These are phyloP conservation scores for Pseudogymnoascus destructans DNA, from an alignment of 2,329 filamentous ascomycete species.

Conservation along the genomic window DNA sequence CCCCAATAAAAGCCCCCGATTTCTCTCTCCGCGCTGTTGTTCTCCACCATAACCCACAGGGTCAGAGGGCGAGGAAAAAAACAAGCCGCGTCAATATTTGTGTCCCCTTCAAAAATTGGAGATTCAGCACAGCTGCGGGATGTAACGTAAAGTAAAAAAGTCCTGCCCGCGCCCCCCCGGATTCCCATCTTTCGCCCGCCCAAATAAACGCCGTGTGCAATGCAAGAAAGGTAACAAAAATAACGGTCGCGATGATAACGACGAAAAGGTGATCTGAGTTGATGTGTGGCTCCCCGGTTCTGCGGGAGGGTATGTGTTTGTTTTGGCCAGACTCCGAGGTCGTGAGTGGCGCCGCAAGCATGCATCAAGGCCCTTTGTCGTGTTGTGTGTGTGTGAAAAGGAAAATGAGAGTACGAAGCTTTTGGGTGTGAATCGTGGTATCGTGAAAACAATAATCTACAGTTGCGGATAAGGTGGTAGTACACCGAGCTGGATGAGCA, in stretches of 20 bases:
- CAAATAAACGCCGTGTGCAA: neutral
- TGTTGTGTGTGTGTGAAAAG: neutral
- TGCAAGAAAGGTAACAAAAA: slow-evolving; percentile 1
- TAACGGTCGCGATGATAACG: slow-evolving; percentile 9
- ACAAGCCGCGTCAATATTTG: neutral
- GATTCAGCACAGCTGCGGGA: neutral
- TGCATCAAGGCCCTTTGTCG: neutral
- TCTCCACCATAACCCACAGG: neutral
- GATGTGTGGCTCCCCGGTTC: neutral
- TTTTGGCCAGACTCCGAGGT: slow-evolving; percentile 18
- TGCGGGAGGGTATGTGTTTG: slow-evolving; percentile 9
- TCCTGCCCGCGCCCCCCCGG: neutral
- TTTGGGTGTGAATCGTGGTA: slow-evolving; percentile 30
- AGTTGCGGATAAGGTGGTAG: slow-evolving; percentile 18
- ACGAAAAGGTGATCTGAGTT: neutral
- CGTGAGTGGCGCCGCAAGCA: slow-evolving; percentile 1
- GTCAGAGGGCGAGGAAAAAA: neutral
- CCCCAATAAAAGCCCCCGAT: neutral
- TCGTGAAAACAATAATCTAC: slow-evolving; percentile 31
- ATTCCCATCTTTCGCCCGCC: neutral
- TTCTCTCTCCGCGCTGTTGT: neutral
- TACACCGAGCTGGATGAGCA: slow-evolving; percentile 5
- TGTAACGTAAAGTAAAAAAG: neutral
- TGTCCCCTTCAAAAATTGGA: neutral
- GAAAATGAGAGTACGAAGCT: neutral